Evolutionary conservation across 2,329 filamentous ascomycete species (phyloP).

Genomic region (Xylariales sp.): DNA sequence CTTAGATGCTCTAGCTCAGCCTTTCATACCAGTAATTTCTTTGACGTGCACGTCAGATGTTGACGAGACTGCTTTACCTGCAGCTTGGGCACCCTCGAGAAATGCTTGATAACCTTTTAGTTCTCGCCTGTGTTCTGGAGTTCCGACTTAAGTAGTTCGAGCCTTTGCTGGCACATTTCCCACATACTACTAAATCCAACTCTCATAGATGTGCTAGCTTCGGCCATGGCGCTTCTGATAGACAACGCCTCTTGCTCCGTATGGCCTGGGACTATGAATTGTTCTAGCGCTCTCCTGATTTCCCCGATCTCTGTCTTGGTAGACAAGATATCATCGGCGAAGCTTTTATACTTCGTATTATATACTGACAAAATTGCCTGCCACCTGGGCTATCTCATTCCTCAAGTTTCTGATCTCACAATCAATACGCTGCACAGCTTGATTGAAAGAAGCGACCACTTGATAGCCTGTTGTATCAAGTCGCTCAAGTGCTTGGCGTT

Average conservation of each 20-base stretch:
- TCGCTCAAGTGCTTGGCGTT: constrained; percentile 52
- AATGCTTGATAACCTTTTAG: constrained; percentile 25
- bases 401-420: constrained; percentile 50
- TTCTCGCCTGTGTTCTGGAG: constrained; percentile 25
- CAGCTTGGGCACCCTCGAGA: constrained; percentile 41
- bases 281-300: constrained; percentile 28
- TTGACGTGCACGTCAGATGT: constrained; percentile 45
- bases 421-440: constrained; percentile 51
- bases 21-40: constrained; percentile 51
- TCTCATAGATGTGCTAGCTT: constrained; percentile 41
- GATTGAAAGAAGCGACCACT: constrained; percentile 53
- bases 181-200: constrained; percentile 24
- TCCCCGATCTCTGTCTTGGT: constrained; percentile 46
- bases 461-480: constrained; percentile 54
- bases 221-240: constrained; percentile 41
- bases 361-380: constrained; percentile 42
- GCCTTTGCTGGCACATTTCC: constrained; percentile 26
- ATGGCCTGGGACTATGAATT: constrained; percentile 17
- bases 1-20: constrained; percentile 51
- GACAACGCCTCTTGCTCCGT: constrained; percentile 31
- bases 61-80: constrained; percentile 43
- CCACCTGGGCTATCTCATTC: constrained; percentile 46
- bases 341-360: constrained; percentile 15
- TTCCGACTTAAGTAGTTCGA: constrained; percentile 27
- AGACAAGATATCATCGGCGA: constrained; percentile 45